Evolutionary conservation across 164 flowering plant genomes (phyloP).

Genomic region (Stephania cephalantha): DNA sequence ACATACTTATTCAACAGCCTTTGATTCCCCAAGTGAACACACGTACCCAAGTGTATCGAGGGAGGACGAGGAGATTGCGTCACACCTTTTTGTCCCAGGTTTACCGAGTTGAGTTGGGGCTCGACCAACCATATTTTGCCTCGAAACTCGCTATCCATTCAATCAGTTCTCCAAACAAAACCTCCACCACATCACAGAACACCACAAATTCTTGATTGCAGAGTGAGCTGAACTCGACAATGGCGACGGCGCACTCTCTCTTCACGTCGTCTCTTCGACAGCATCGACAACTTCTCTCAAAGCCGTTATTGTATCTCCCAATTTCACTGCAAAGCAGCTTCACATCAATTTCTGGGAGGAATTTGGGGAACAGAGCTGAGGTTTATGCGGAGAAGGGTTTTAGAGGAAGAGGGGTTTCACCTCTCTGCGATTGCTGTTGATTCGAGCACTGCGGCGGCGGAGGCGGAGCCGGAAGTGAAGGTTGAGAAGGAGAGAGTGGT

Average conservation of each 20-base stretch:
- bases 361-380: constrained; percentile 5
- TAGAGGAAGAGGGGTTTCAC: constrained; percentile 8
- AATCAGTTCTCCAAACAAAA: not conserved
- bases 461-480: constrained; percentile 1
- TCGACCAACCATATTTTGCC: not conserved
- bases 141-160: not conserved
- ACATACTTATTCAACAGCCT: too few species aligned
- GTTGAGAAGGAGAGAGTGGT: constrained; percentile 26
- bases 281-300: not conserved
- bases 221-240: constrained; percentile 10
- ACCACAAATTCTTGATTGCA: not conserved
- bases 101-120: too few species aligned
- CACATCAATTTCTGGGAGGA: constrained; percentile 14
- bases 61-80: too few species aligned
- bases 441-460: constrained; percentile 25
- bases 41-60: too few species aligned
- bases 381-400: constrained; percentile 7
- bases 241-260: constrained; percentile 12
- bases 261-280: constrained; percentile 11
- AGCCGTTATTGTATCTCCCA: constrained; percentile 3
- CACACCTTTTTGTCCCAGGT: too few species aligned
- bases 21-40: too few species aligned
- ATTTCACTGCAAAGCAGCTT: not conserved
- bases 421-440: constrained; percentile 24
- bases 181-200: constrained; percentile 4